A percentile compares a stretch with the other conserved stretches of the same genome.
Conservation (phyloP, 306 rosid species). For the Castanea crenata region DNA sequence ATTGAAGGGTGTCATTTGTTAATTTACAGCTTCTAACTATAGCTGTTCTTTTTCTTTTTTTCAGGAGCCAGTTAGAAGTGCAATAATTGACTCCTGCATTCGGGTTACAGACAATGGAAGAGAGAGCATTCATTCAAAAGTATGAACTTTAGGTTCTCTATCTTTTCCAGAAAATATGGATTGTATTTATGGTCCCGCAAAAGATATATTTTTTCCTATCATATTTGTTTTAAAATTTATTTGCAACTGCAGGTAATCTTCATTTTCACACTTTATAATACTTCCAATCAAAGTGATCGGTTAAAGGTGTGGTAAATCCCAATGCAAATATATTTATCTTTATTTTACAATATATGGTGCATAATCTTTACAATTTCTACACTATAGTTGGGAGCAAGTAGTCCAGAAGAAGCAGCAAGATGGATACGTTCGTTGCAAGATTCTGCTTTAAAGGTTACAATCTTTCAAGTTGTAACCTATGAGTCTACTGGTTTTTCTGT, state of each 20-base stretch:
- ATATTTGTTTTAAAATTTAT: conserved; percentile 9
- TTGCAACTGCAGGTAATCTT: conserved; percentile 55
- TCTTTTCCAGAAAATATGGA: background rate
- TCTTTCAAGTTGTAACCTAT: conserved; percentile 4
- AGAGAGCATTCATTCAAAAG: conserved; percentile 62
- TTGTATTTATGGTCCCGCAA: background rate
- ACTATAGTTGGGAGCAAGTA: conserved; percentile 76
- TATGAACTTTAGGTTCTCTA: conserved; percentile 23
- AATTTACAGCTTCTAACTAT: conserved; percentile 10
- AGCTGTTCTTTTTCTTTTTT: conserved; percentile 17
- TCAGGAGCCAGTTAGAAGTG: conserved; percentile 82
- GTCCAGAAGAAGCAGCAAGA: conserved; percentile 88
- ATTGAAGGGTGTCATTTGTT: conserved; percentile 9
- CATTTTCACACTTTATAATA: conserved; percentile 64
- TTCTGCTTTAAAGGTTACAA: conserved; percentile 67
- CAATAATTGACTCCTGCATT: conserved; percentile 65
- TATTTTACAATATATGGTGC: conserved; percentile 14
- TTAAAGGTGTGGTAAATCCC: conserved; percentile 59
- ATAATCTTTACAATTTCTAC: conserved; percentile 16
- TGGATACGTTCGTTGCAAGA: conserved; percentile 80
- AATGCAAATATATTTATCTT: background rate
- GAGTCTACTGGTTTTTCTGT: conserved; percentile 18
- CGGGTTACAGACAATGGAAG: conserved; percentile 81
- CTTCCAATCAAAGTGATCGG: conserved; percentile 65
- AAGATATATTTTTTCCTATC: conserved; percentile 8